phyloP scores from a whole-genome alignment of 768 basidiomycete genomes.

The Mycena crocata region DNA sequence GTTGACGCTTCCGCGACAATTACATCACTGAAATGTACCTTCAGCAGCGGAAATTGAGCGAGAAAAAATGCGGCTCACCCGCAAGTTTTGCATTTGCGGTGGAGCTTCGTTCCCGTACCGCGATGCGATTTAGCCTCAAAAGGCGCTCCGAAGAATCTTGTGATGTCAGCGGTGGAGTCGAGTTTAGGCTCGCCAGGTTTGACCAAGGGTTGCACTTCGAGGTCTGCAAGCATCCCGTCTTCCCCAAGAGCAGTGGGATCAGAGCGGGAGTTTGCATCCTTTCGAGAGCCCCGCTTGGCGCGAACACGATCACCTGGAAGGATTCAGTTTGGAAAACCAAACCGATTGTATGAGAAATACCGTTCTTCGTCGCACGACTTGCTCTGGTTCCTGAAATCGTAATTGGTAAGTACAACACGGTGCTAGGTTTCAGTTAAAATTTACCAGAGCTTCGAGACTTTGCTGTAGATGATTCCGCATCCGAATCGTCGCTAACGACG shows the following conservation, averaged over 20 bases:
- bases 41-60: background rate
- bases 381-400: background rate
- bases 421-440: background rate
- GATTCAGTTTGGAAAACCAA: background rate
- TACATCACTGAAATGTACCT: background rate
- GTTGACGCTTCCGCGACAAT: background rate
- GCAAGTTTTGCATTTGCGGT: constrained; percentile 4
- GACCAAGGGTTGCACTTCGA: background rate
- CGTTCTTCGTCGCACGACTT: background rate
- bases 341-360: background rate
- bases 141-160: background rate
- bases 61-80: background rate
- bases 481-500: background rate
- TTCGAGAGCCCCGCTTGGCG: background rate
- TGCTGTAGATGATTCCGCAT: background rate
- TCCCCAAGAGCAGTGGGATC: background rate
- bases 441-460: background rate
- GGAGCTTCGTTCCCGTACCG: background rate
- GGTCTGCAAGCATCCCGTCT: constrained; percentile 6
- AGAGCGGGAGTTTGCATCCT: background rate
- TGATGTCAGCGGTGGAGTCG: background rate
- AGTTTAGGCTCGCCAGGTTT: background rate
- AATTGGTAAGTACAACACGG: background rate
- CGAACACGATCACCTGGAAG: background rate
- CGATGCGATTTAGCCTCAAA: background rate